Percentiles rank a stretch among this genome's conserved stretches.
phyloP scores from a whole-genome alignment of 805 yeast genomes.

The Yamadazyma olivae region DNA sequence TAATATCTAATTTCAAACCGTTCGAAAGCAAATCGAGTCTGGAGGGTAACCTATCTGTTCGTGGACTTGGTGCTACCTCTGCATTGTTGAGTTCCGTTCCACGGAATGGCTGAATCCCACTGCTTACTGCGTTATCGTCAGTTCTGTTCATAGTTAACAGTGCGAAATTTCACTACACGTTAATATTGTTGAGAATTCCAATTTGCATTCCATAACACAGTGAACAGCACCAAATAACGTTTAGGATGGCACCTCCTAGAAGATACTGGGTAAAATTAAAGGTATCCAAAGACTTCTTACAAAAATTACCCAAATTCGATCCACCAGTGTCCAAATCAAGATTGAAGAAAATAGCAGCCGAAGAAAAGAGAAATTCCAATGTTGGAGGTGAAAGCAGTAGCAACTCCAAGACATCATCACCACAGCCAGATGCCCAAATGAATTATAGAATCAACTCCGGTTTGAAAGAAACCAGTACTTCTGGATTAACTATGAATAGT shows the following conservation, averaged over 20 bases:
- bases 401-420: constrained; percentile 26
- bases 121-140: not conserved
- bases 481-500: constrained; percentile 38
- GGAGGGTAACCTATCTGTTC: constrained; percentile 25
- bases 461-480: constrained; percentile 37
- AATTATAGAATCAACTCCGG: constrained; percentile 35
- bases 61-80: constrained; percentile 1
- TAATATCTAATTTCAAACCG: constrained; percentile 44
- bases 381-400: constrained; percentile 3
- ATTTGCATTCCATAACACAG: not conserved
- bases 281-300: constrained; percentile 26
- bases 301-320: constrained; percentile 32
- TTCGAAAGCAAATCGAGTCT: constrained; percentile 36
- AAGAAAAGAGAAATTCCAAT: constrained; percentile 19
- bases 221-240: not conserved
- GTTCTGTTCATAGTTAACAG: no score
- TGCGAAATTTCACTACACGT: not conserved
- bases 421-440: constrained; percentile 19
- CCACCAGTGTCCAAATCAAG: constrained; percentile 30
- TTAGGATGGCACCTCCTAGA: constrained; percentile 32
- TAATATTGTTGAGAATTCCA: no score
- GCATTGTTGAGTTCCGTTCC: no score
- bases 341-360: constrained; percentile 29
- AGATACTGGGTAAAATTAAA: constrained; percentile 32
- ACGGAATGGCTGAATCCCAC: no score